A percentile compares a stretch with the other conserved stretches of the same genome.
phyloP scores from a whole-genome alignment of 768 basidiomycete genomes.

The Dictyophora rubrovolvata region DNA sequence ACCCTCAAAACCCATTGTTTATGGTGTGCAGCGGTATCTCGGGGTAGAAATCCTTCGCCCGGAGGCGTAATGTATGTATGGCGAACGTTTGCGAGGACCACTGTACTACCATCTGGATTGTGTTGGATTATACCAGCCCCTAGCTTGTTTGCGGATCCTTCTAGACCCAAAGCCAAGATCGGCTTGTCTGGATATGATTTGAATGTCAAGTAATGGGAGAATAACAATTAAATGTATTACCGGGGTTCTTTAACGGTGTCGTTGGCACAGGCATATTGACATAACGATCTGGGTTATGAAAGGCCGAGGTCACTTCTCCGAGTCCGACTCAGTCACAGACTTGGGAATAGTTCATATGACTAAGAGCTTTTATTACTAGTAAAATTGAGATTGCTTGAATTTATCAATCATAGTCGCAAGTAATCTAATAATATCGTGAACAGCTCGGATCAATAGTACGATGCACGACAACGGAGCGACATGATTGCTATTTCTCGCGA shows the following conservation, averaged over 20 bases:
- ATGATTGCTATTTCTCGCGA: too few species aligned
- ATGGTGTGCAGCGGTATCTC: conserved; percentile 93
- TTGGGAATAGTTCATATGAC: too few species aligned
- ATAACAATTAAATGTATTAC: neutral
- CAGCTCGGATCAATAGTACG: too few species aligned
- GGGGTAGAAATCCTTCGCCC: conserved; percentile 93
- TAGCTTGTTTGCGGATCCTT: conserved; percentile 97
- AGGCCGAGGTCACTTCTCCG: neutral
- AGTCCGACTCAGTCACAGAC: too few species aligned
- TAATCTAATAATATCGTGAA: too few species aligned
- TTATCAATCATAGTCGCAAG: too few species aligned
- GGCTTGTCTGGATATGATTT: conserved; percentile 41
- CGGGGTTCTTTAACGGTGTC: neutral
- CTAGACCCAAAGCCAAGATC: conserved; percentile 86
- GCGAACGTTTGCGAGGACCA: conserved; percentile 83
- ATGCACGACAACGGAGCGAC: too few species aligned
- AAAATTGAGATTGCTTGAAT: too few species aligned
- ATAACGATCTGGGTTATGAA: neutral
- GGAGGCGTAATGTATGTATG: conserved; percentile 99
- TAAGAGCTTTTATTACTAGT: too few species aligned
- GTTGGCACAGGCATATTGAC: neutral
- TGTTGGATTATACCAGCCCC: conserved; percentile 91
- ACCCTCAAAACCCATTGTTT: conserved; percentile 84
- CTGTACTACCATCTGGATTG: conserved; percentile 54
- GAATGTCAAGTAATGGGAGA: neutral